Base-by-base conservation (phyloP, 352 stramenopile genomes). In the Phytophthora hibernalis region DNA sequence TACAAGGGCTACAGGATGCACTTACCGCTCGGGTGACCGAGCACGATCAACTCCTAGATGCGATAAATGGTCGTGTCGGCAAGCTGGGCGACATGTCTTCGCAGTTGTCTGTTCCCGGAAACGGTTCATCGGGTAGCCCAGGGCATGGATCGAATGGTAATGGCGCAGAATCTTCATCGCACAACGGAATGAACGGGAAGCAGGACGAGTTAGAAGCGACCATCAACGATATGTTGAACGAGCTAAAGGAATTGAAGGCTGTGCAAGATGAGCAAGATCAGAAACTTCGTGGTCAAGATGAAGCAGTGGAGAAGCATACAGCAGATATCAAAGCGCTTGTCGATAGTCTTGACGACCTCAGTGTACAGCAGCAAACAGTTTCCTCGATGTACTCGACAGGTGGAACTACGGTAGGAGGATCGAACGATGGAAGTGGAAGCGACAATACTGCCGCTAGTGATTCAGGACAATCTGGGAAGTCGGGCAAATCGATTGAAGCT, bases 331-430 rank as follows among this genome's bases (percentile, higher is more conserved):
- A 87, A 51, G 54, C 76, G 12, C 45, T 90, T 2, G 42, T 67
- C 1, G 74, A 80, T 5, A 79, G 70, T 33, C 61, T 92, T 7
- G 81, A 92, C 21, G 81, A 92, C 26, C 37, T 90, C 10, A 71
- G 65, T 26, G 49, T 89, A 3, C 83, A 90, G 54, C 82, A 87
- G 37, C 68, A 85, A 61, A 77, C 73, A 0, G 35, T 76, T 10
- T 53, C 74, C 21, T 74, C 50, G 15, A 69, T 82, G 54, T 84
- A 68, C 22, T 33, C 54, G 5, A n/a, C 72, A 5, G 26, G 50
- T 65, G 42, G 44, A 15, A 26, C 22, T 26, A 5, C 5, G 12
- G 37, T 13, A 38, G 66, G 18, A 33, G 55, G 35, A 42, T 11
- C n/a, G n/a, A 43, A 54, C 2, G 42, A 49, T 35, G 47, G n/a